These are phyloP conservation scores for Cucumis hystrix DNA, from an alignment of 306 rosid species.

Conservation along the genomic window DNA sequence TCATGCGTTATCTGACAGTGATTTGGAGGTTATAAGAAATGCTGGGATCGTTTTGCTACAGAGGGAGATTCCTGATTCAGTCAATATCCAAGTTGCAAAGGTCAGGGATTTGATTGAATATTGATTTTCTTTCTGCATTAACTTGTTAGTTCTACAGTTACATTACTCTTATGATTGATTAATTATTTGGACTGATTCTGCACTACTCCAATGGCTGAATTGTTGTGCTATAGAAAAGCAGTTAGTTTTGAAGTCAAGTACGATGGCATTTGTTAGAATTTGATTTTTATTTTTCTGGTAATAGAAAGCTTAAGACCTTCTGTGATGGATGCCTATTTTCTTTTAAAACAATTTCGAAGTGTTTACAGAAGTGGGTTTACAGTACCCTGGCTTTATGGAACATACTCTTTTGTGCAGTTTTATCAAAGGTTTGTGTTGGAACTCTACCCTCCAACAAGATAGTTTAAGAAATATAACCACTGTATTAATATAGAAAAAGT, in stretches of 20 bases:
- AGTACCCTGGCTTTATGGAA: neutral
- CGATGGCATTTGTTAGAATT: neutral
- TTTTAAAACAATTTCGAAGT: neutral
- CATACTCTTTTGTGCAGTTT: too few relatives aligned
- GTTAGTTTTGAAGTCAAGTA: neutral
- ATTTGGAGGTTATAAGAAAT: constrained; percentile 39
- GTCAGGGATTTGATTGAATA: constrained; percentile 20
- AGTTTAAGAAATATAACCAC: too few relatives aligned
- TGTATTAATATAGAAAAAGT: too few relatives aligned
- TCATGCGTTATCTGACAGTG: constrained; percentile 17
- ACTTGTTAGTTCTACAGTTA: neutral
- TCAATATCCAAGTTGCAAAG: constrained; percentile 80
- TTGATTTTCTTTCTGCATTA: neutral
- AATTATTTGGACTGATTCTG: neutral
- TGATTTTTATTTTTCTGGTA: neutral
- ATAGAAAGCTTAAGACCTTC: neutral
- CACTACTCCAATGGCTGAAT: neutral
- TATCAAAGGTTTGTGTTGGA: too few relatives aligned
- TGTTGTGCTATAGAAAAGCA: neutral
- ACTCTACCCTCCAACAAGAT: too few relatives aligned
- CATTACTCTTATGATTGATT: neutral
- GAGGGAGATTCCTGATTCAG: constrained; percentile 84
- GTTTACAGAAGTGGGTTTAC: neutral
- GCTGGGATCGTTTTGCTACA: constrained; percentile 83
- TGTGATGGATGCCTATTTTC: neutral